Evolutionary conservation across 2,329 filamentous ascomycete species (phyloP), one percentile per base, ranked within the genome.

Genomic region (Pseudogymnoascus sp.): DNA sequence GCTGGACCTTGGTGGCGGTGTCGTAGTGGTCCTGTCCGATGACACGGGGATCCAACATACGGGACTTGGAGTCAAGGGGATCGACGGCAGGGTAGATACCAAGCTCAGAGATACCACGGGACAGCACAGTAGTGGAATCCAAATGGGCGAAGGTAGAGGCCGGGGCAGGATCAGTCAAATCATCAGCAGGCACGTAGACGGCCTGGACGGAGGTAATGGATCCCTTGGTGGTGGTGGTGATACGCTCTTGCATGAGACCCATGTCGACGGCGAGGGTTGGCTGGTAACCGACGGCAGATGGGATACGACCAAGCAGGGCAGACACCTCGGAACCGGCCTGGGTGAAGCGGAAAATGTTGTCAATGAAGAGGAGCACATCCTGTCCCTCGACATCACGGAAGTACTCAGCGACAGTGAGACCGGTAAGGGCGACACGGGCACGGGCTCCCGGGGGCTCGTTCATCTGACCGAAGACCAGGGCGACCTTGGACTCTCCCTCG

Each of bases 321-420:
- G 93, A 98, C 87, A 99, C 95, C 84, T 99, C 95, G 75, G 95
- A 98, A 93, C 95, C 95, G 79, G 95, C 95, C 84, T 98, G 93
- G 71, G 93, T 97, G 87, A 98, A 98, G 77, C 95, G 90, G 91
- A 97, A 98, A 83, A 99, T 98, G 87, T 99, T 99, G 89, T 99
- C 95, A 80, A 98, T 98, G 86, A 98, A 97, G 80, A 97, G 92
- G 78, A 97, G 85, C 86, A 97, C 89, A 82, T 97, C 93, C 84
- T 97, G 93, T 72, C 93, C 93, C 71, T 88, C 83, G 61, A 79
- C 75, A 66, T 87, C 83, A 69, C 85, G 81, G 84, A 98, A 97
- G 74, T 96, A 90, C 74, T 97, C 91, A 50, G 89, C 89, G 6
- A 93, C 78, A 1, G 88, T 90, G 59, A 85, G 74, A 82, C 93